Conservation (phyloP, 78 protist genomes). For the Monosiga brevicollis region DNA sequence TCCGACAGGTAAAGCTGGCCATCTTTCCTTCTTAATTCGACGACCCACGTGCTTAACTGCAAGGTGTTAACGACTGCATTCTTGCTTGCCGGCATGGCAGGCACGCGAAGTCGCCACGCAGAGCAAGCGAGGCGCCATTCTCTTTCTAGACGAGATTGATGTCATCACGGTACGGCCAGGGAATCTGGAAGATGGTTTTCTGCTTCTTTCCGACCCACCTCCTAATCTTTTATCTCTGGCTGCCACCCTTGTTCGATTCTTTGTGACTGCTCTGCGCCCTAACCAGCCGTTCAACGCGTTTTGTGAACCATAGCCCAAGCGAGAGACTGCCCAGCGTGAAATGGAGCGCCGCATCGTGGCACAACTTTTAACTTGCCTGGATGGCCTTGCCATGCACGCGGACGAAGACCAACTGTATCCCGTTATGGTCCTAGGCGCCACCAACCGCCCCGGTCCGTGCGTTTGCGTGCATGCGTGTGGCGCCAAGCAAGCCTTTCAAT, state of each 20-base stretch:
- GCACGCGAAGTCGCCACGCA: neutral
- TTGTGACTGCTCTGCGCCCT: too few relatives aligned
- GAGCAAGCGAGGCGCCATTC: conserved; percentile 63
- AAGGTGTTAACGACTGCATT: too few relatives aligned
- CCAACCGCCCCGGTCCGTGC: conserved; percentile 66
- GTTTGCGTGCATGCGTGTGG: neutral
- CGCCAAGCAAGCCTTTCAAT: neutral
- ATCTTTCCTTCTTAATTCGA: too few relatives aligned
- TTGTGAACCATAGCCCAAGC: too few relatives aligned
- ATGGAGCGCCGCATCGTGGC: conserved; percentile 97
- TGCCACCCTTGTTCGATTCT: too few relatives aligned
- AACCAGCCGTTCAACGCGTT: too few relatives aligned
- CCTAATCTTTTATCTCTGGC: too few relatives aligned
- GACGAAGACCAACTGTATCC: conserved; percentile 4
- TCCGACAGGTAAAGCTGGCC: conserved; percentile 54
- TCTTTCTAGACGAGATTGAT: conserved; percentile 96
- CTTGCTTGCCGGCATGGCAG: too few relatives aligned
- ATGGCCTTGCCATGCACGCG: conserved; percentile 35
- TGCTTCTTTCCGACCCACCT: too few relatives aligned
- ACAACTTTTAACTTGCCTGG: conserved; percentile 93
- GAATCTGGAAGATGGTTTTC: too few relatives aligned
- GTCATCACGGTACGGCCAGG: conserved; percentile 72
- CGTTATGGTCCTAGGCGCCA: conserved; percentile 83
- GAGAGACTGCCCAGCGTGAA: conserved; percentile 85
- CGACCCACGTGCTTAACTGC: too few relatives aligned